Percentiles rank a stretch among this genome's conserved stretches.
These are phyloP conservation scores for Colletotrichum gloeosporioides DNA, from an alignment of 2,329 filamentous ascomycete genomes.

Conservation along the genomic window DNA sequence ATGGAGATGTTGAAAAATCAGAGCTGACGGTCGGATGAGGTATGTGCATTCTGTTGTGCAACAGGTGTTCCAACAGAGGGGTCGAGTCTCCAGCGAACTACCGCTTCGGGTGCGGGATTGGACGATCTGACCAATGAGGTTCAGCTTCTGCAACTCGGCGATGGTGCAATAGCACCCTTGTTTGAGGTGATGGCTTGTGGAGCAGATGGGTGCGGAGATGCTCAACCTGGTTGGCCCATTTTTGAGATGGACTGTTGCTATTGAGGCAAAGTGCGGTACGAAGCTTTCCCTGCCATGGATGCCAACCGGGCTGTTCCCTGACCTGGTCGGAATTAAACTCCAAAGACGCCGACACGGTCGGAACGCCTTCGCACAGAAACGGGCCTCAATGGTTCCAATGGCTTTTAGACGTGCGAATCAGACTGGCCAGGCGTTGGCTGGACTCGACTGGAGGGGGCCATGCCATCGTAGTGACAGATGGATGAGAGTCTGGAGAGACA, in stretches of 20 bases:
- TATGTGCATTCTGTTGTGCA: background rate
- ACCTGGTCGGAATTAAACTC: background rate
- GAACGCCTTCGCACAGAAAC: background rate
- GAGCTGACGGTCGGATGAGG: constrained; percentile 8
- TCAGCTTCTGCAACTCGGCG: constrained; percentile 21
- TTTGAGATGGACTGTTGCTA: background rate
- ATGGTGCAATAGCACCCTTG: constrained; percentile 23
- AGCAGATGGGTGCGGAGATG: background rate
- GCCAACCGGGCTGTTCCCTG: constrained; percentile 1
- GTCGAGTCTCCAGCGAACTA: constrained; percentile 9
- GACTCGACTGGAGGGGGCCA: background rate
- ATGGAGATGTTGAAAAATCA: constrained; percentile 19
- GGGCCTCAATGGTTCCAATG: background rate
- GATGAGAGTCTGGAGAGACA: background rate
- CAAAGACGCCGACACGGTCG: background rate
- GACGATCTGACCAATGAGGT: constrained; percentile 7
- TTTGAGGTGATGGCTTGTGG: constrained; percentile 21
- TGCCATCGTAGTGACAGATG: background rate
- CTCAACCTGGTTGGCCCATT: constrained; percentile 13
- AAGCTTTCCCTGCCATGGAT: background rate
- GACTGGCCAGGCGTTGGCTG: background rate
- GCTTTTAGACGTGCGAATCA: background rate
- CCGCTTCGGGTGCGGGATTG: background rate
- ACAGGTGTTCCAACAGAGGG: background rate
- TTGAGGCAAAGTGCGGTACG: background rate